Evolutionary conservation across 352 stramenopile genomes (phyloP).

Genomic region (Globisporangium recalcitrans): DNA sequence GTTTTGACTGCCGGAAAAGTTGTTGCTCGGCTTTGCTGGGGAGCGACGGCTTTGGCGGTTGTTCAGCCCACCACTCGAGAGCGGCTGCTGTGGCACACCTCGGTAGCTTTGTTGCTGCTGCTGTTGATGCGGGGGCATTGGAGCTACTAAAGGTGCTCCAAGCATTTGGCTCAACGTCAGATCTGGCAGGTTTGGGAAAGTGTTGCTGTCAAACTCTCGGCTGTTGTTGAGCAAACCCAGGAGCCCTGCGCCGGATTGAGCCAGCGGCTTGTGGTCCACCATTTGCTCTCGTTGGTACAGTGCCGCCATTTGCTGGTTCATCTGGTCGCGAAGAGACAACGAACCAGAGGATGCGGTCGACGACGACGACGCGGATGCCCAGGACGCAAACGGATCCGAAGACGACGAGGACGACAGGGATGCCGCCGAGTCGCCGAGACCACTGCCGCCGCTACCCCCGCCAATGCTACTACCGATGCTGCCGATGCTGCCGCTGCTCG

Average conservation of each 20-base stretch:
- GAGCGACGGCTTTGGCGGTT: constrained; percentile 26
- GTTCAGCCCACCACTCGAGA: not conserved
- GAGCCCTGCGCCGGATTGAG: constrained; percentile 20
- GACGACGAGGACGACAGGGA: constrained; percentile 17
- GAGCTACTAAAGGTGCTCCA: constrained; percentile 9
- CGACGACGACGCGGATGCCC: constrained; percentile 7
- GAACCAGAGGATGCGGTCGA: constrained; percentile 14
- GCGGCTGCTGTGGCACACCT: not conserved
- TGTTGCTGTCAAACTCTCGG: constrained; percentile 7
- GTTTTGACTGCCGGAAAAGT: not conserved
- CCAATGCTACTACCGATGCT: not conserved
- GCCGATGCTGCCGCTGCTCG: constrained; percentile 9
- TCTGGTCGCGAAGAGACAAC: constrained; percentile 45
- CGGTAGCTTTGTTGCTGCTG: not conserved
- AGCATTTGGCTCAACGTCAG: constrained; percentile 1
- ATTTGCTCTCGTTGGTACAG: constrained; percentile 41
- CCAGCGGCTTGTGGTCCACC: constrained; percentile 27
- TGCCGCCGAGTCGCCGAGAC: constrained; percentile 15
- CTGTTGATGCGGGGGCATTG: constrained; percentile 15
- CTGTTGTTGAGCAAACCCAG: constrained; percentile 31
- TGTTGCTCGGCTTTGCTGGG: constrained; percentile 21
- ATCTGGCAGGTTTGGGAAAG: constrained; percentile 9
- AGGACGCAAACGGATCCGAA: constrained; percentile 17
- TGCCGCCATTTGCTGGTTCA: constrained; percentile 77
- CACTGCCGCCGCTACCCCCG: not conserved